phyloP scores from a whole-genome alignment of 768 basidiomycete species.

The Hygrophorus russula region DNA sequence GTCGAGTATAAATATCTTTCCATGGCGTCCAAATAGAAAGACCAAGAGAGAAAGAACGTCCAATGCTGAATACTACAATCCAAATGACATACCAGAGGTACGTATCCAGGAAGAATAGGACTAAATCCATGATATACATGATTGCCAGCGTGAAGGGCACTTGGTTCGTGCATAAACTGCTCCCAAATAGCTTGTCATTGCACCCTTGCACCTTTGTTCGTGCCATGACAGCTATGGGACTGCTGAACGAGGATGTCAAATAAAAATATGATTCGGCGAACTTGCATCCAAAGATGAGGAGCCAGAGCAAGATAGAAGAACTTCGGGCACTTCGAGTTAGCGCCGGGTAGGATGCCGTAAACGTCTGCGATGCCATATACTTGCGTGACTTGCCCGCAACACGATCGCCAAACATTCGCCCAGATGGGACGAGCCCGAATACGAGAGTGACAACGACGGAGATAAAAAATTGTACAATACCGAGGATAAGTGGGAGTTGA shows the following conservation, averaged over 20 bases:
- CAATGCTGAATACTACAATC: conserved; percentile 91
- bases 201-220: conserved; percentile 90
- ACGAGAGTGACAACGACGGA: conserved; percentile 73
- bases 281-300: conserved; percentile 94
- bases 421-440: conserved; percentile 88
- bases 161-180: conserved; percentile 77
- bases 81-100: conserved; percentile 99
- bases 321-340: conserved; percentile 62
- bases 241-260: conserved; percentile 92
- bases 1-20: conserved; percentile 91
- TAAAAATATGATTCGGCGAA: conserved; percentile 97
- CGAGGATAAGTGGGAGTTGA: conserved; percentile 81
- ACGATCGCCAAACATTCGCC: conserved; percentile 97
- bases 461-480: conserved; percentile 88
- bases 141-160: conserved; percentile 90
- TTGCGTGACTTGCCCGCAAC: conserved; percentile 96
- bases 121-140: conserved; percentile 98
- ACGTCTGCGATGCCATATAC: conserved; percentile 97
- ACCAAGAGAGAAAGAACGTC: conserved; percentile 83
- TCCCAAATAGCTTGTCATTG: conserved; percentile 74
- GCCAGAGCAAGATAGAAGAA: conserved; percentile 82
- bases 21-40: conserved; percentile 99
- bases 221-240: conserved; percentile 94
- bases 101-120: conserved; percentile 98
- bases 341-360: conserved; percentile 92